Conservation (phyloP, 163 green algal genomes). For the Chloroidium sp. region DNA sequence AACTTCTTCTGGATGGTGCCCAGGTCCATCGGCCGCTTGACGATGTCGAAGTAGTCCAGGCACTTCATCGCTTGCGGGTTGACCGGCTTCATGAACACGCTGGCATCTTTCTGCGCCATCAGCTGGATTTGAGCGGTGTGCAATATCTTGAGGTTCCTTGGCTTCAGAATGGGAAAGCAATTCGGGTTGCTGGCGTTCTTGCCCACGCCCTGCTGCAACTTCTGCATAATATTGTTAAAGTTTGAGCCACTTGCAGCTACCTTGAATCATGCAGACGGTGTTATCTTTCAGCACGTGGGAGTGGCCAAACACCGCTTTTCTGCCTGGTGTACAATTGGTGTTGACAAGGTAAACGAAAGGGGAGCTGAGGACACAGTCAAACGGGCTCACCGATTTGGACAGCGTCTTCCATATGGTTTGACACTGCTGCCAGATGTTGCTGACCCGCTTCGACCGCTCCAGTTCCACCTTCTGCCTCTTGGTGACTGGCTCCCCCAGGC, state of each 20-base stretch:
- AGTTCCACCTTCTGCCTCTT: constrained; percentile 10
- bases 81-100: constrained; percentile 60
- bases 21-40: constrained; percentile 86
- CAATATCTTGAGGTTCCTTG: too few species aligned
- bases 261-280: too few species aligned
- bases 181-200: too few species aligned
- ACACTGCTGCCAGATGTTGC: constrained; percentile 32
- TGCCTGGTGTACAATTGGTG: too few species aligned
- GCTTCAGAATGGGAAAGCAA: too few species aligned
- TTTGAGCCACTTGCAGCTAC: too few species aligned
- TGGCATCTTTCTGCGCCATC: constrained; percentile 25
- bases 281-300: too few species aligned
- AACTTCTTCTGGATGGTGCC: constrained; percentile 59
- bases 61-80: constrained; percentile 36
- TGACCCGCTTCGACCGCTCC: constrained; percentile 19
- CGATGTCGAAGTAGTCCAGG: constrained; percentile 66
- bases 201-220: too few species aligned
- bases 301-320: too few species aligned
- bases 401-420: constrained; percentile 32
- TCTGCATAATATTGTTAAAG: too few species aligned
- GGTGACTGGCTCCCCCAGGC: background rate
- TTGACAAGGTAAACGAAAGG: too few species aligned
- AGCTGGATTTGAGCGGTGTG: background rate
- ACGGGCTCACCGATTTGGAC: background rate
- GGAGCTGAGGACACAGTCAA: too few species aligned